phyloP scores from a whole-genome alignment of 257 asterid genomes.

The Anisodus acutangulus region DNA sequence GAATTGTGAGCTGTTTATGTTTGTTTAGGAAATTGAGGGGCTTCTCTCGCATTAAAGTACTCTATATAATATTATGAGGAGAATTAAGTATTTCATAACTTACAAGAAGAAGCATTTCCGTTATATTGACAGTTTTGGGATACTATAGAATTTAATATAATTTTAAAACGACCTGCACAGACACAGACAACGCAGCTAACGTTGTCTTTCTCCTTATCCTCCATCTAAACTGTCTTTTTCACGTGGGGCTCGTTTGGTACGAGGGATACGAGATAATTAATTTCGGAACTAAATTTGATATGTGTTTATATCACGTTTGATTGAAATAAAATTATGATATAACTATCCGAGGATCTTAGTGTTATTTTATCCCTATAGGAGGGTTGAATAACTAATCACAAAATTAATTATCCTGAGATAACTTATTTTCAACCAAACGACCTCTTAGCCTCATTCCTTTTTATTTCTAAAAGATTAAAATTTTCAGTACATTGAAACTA shows the following conservation, averaged over 20 bases:
- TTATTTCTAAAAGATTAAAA: no score
- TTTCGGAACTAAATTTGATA: no score
- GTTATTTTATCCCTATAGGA: no score
- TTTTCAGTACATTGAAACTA: no score
- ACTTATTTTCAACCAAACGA: no score
- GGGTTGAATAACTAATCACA: no score
- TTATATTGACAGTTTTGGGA: not conserved
- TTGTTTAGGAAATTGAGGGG: not conserved
- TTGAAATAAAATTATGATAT: no score
- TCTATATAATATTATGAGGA: not conserved
- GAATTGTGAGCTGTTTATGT: constrained; percentile 20
- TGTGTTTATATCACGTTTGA: no score
- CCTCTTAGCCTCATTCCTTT: no score
- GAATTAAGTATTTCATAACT: not conserved
- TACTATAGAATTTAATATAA: not conserved
- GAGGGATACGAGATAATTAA: no score
- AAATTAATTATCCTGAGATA: no score
- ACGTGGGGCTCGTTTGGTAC: not conserved
- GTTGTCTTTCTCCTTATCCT: not conserved
- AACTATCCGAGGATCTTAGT: no score
- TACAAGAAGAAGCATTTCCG: not conserved
- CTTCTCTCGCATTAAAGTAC: not conserved
- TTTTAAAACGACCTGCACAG: not conserved
- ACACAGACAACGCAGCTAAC: not conserved
- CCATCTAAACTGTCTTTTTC: not conserved